Conservation (phyloP, 2,329 filamentous ascomycete genomes). For the Malbranchea zuffiana region DNA sequence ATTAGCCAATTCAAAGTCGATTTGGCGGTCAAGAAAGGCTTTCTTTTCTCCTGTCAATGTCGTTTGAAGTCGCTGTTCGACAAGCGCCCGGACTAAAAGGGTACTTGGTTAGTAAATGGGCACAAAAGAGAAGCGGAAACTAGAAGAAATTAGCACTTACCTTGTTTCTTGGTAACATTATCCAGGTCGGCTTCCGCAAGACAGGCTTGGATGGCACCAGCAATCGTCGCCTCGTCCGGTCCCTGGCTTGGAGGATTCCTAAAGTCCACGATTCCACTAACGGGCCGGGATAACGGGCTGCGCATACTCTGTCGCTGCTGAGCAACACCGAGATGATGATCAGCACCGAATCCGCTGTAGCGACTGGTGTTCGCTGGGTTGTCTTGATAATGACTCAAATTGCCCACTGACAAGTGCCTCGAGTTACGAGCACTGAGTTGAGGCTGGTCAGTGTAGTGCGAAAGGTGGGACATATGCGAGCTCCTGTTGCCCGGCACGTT, state of each 20-base stretch:
- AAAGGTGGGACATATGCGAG: conserved; percentile 61
- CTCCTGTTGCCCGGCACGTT: conserved; percentile 43
- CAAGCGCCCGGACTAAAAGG: conserved; percentile 61
- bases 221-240: conserved; percentile 67
- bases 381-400: conserved; percentile 39
- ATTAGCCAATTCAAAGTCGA: conserved; percentile 84
- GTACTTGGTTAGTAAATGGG: too few relatives aligned
- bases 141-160: too few relatives aligned
- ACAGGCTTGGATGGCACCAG: conserved; percentile 73
- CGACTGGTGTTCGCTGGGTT: conserved; percentile 35
- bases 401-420: conserved; percentile 51
- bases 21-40: conserved; percentile 82
- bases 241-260: conserved; percentile 45
- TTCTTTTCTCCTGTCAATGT: conserved; percentile 77
- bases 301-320: conserved; percentile 29
- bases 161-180: conserved; percentile 96
- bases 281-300: conserved; percentile 45
- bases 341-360: conserved; percentile 34
- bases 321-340: conserved; percentile 33
- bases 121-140: too few relatives aligned
- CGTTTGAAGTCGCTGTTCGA: conserved; percentile 86
- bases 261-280: conserved; percentile 48
- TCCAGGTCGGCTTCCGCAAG: conserved; percentile 84
- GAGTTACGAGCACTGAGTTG: conserved; percentile 30
- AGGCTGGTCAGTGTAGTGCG: conserved; percentile 54